A percentile compares a stretch with the other conserved stretches of the same genome.
Conservation (phyloP, 2,329 filamentous ascomycete genomes). For the Epichloe baconii region DNA sequence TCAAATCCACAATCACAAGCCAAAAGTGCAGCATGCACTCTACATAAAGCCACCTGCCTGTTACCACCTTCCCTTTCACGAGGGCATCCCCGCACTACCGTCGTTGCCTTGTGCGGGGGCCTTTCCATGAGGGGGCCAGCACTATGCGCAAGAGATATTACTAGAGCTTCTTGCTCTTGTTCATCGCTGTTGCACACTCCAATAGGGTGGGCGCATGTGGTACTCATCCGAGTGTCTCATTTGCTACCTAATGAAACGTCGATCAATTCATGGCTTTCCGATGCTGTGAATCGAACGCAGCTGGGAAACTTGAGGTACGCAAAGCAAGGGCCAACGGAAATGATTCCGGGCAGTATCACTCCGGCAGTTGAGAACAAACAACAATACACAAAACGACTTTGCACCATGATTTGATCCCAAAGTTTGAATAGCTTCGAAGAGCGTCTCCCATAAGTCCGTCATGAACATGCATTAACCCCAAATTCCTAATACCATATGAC, state of each 20-base stretch:
- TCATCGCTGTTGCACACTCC: background rate
- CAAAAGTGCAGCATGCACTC: background rate
- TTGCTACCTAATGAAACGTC: background rate
- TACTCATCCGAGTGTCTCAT: background rate
- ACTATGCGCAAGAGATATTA: background rate
- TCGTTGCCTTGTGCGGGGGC: too few species aligned
- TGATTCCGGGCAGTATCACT: background rate
- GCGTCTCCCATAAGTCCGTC: background rate
- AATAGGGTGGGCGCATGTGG: background rate
- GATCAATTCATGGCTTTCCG: background rate
- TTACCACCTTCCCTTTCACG: too few species aligned
- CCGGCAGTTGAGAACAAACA: background rate
- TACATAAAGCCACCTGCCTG: too few species aligned
- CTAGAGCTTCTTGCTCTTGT: background rate
- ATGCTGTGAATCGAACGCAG: background rate
- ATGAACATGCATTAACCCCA: slow-evolving; percentile 4
- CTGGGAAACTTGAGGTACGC: background rate
- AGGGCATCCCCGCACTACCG: too few species aligned
- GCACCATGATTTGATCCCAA: background rate
- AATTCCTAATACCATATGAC: background rate
- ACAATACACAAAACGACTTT: background rate
- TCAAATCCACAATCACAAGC: background rate
- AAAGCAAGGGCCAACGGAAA: background rate
- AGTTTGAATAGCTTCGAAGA: background rate
- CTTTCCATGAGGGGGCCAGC: too few species aligned